These are phyloP conservation scores for Clarireedia homoeocarpa DNA, from an alignment of 2,329 filamentous ascomycete species.

Conservation along the genomic window DNA sequence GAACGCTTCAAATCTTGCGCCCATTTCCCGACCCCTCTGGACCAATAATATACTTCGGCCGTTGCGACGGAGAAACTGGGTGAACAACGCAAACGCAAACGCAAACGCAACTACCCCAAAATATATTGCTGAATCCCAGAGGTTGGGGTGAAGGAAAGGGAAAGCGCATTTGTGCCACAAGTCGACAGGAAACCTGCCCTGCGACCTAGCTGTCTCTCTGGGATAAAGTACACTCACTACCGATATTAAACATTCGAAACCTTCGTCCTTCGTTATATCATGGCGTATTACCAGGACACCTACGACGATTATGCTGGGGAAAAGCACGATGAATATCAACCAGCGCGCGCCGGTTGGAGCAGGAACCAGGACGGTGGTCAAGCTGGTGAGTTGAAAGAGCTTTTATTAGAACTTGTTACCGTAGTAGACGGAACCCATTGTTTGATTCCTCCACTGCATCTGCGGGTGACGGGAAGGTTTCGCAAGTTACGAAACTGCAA, in stretches of 20 bases:
- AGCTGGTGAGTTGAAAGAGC: not conserved
- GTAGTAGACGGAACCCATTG: not conserved
- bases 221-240: not conserved
- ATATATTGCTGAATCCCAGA: not conserved
- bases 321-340: constrained; percentile 1
- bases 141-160: not conserved
- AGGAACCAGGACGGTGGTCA: not conserved
- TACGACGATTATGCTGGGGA: not conserved
- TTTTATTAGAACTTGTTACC: not conserved
- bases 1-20: too few relatives aligned
- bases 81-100: too few relatives aligned
- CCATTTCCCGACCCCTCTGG: too few relatives aligned
- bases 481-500: too few relatives aligned
- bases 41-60: too few relatives aligned
- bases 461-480: not conserved
- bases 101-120: not conserved
- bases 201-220: not conserved
- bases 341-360: constrained; percentile 5
- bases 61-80: too few relatives aligned
- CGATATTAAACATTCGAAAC: too few relatives aligned
- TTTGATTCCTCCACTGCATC: not conserved
- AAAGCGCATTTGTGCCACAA: not conserved
- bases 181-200: not conserved
- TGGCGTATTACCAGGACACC: not conserved
- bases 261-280: not conserved